Percentiles rank a stretch among this genome's conserved stretches.
These are phyloP conservation scores for Coemansia nantahalensis DNA, from an alignment of 192 early-diverging fungal genomes.

Conservation along the genomic window DNA sequence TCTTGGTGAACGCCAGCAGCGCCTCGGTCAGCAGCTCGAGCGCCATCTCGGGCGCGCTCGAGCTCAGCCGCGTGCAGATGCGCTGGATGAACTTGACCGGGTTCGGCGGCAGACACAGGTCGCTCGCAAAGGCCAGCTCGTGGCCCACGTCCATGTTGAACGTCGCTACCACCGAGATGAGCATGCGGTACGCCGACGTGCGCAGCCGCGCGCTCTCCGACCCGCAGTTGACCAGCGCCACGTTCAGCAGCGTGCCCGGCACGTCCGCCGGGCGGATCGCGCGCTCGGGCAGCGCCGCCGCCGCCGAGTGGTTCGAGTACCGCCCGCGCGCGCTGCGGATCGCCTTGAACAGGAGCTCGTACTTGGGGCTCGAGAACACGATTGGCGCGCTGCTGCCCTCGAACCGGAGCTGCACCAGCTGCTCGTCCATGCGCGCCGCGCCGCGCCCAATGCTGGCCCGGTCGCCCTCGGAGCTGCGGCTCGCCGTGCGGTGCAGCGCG, in stretches of 20 bases:
- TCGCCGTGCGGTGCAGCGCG: conserved; percentile 53
- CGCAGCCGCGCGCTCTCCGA: conserved; percentile 78
- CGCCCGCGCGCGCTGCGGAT: conserved; percentile 70
- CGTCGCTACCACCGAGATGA: conserved; percentile 75
- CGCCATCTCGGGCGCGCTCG: conserved; percentile 73
- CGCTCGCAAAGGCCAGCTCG: conserved; percentile 73
- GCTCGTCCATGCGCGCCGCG: conserved; percentile 38
- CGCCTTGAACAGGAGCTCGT: conserved; percentile 65
- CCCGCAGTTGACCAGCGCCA: conserved; percentile 87
- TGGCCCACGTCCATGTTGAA: conserved; percentile 85
- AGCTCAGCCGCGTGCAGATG: conserved; percentile 80
- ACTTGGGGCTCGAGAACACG: conserved; percentile 70
- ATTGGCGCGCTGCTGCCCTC: conserved; percentile 63
- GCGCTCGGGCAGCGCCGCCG: conserved; percentile 64
- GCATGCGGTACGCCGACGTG: conserved; percentile 84
- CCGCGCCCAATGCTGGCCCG: conserved; percentile 4
- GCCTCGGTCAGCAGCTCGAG: conserved; percentile 87
- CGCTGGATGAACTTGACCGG: conserved; percentile 78
- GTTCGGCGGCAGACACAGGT: conserved; percentile 87
- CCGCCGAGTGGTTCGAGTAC: conserved; percentile 55
- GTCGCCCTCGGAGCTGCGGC: conserved; percentile 49
- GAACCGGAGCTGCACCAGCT: conserved; percentile 78
- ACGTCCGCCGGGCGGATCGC: conserved; percentile 84
- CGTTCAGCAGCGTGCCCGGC: conserved; percentile 87
- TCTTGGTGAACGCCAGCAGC: conserved; percentile 77